Percentiles rank a stretch among this genome's conserved stretches.
These are phyloP conservation scores for Zoysia pacifica DNA, from an alignment of 176 grass and related monocot genomes.

Conservation along the genomic window DNA sequence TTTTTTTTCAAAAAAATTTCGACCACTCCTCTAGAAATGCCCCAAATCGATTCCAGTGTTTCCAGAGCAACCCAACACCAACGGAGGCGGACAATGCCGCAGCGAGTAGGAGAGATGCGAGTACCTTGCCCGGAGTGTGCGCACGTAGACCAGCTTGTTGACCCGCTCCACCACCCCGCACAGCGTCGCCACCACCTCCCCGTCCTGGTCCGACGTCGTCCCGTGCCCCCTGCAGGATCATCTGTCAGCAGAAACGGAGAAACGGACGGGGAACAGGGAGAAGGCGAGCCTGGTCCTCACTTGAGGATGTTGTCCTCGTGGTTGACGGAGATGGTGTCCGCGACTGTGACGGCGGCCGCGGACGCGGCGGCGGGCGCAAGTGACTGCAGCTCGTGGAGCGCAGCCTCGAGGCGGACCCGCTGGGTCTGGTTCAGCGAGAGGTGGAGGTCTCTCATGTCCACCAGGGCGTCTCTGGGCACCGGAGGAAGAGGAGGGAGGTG, in stretches of 20 bases:
- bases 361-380: constrained; percentile 43
- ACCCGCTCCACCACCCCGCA: constrained; percentile 93
- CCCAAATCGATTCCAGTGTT: not conserved
- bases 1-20: not conserved
- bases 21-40: not conserved
- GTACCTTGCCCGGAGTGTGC: constrained; percentile 76
- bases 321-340: constrained; percentile 80
- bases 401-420: constrained; percentile 79
- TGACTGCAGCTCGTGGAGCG: constrained; percentile 63
- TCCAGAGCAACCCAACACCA: not conserved
- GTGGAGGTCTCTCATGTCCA: constrained; percentile 64
- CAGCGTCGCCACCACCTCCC: constrained; percentile 82
- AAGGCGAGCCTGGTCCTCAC: constrained; percentile 7
- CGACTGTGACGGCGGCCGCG: constrained; percentile 63
- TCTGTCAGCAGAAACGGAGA: not conserved
- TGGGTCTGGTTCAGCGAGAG: constrained; percentile 97
- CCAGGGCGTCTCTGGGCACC: too few relatives aligned
- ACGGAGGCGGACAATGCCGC: not conserved
- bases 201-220: constrained; percentile 71
- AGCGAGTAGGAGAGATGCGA: not conserved
- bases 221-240: constrained; percentile 72
- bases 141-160: constrained; percentile 92
- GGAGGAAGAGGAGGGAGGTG: not conserved
- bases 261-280: not conserved
- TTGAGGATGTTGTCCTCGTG: constrained; percentile 97